Conservation (phyloP, 176 grass and related monocot species). For the Zoysia pacifica region DNA sequence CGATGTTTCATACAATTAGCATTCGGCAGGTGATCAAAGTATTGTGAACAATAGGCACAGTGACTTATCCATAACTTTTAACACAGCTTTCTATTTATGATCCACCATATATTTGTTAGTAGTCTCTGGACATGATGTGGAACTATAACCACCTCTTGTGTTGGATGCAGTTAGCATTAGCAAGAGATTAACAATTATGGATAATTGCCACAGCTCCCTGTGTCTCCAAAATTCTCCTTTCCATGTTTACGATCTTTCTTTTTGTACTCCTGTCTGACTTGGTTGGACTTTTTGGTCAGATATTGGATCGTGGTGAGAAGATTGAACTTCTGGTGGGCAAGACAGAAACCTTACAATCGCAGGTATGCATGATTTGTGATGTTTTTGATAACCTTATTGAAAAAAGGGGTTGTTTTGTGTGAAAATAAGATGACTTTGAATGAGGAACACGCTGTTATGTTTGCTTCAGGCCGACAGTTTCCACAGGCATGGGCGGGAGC, state of each 20-base stretch:
- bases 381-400: background rate
- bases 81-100: background rate
- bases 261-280: background rate
- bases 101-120: background rate
- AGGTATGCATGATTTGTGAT: constrained; percentile 47
- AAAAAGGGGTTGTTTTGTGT: background rate
- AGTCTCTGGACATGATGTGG: background rate
- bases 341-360: constrained; percentile 89
- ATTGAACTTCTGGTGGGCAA: constrained; percentile 96
- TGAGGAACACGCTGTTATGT: background rate
- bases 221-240: background rate
- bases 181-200: background rate
- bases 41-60: background rate
- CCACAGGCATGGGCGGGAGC: constrained; percentile 93
- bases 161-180: background rate
- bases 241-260: background rate
- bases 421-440: background rate
- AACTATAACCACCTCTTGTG: background rate
- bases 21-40: background rate
- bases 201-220: background rate
- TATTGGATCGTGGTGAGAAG: constrained; percentile 96
- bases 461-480: constrained; percentile 84
- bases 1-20: background rate
- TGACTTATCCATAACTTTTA: background rate
- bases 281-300: constrained; percentile 40